Percentiles rank a stretch among this genome's conserved stretches.
These are phyloP conservation scores for Clonostachys sp. DNA, from an alignment of 2,329 filamentous ascomycete species.

Conservation along the genomic window DNA sequence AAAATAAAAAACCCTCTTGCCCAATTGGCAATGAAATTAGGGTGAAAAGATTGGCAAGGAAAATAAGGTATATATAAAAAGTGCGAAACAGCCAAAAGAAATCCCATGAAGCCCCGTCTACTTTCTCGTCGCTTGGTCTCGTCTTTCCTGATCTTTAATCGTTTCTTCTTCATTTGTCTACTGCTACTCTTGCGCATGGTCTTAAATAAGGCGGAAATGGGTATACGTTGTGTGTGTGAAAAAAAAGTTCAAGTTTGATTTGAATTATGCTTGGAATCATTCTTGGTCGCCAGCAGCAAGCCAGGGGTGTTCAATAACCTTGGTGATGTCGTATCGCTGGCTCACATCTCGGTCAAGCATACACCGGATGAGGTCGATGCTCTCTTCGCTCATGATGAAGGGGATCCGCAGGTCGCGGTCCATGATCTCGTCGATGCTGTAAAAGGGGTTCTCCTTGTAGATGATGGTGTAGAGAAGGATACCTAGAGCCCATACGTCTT, in stretches of 20 bases:
- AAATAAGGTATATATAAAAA: too few species aligned
- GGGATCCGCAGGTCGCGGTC: constrained; percentile 92
- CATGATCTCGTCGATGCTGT: constrained; percentile 98
- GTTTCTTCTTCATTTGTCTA: too few species aligned
- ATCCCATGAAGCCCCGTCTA: too few species aligned
- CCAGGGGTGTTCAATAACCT: constrained; percentile 91
- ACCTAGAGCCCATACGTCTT: constrained; percentile 96
- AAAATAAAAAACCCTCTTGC: too few species aligned
- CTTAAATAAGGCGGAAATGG: too few species aligned
- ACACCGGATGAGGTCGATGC: constrained; percentile 82
- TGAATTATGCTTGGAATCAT: background rate
- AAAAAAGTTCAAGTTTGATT: background rate
- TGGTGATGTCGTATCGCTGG: constrained; percentile 76
- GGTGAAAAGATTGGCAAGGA: too few species aligned
- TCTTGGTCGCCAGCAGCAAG: constrained; percentile 23
- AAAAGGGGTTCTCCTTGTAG: constrained; percentile 99
- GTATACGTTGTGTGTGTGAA: too few species aligned
- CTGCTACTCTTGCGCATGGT: too few species aligned
- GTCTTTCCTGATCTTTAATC: too few species aligned
- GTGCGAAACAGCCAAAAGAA: too few species aligned
- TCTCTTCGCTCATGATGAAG: constrained; percentile 83
- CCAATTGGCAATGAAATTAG: too few species aligned
- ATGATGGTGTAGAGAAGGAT: constrained; percentile 98
- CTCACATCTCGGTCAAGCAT: constrained; percentile 93
- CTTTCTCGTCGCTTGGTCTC: too few species aligned